Evolutionary conservation across 2,329 filamentous ascomycete species (phyloP).

Genomic region (Xylaria polymorpha): DNA sequence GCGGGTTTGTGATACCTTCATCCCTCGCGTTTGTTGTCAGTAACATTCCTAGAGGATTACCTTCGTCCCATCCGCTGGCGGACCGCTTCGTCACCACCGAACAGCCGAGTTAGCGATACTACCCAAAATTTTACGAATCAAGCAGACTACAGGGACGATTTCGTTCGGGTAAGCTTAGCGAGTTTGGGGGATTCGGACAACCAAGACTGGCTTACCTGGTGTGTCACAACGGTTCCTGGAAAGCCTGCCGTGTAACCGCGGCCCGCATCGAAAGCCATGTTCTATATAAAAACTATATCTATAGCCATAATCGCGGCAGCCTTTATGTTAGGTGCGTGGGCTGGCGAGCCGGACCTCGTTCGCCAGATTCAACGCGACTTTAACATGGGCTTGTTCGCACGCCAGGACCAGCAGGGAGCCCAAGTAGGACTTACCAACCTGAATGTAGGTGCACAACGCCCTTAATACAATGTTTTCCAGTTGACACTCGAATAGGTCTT

Average conservation of each 20-base stretch:
- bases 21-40: neutral
- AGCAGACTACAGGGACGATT: neutral
- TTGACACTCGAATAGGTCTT: slow-evolving; percentile 21
- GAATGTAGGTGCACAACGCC: slow-evolving; percentile 44
- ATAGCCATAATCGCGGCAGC: slow-evolving; percentile 36
- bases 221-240: neutral
- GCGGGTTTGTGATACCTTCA: neutral
- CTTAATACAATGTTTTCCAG: neutral
- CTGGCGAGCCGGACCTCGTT: slow-evolving; percentile 38
- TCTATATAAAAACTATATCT: slow-evolving; percentile 20
- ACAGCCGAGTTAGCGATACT: neutral
- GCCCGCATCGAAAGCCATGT: slow-evolving; percentile 8
- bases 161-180: neutral
- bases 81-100: neutral
- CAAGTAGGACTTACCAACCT: slow-evolving; percentile 49
- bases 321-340: slow-evolving; percentile 36
- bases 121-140: neutral
- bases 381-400: slow-evolving; percentile 51
- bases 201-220: neutral
- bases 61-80: slow-evolving; percentile 6
- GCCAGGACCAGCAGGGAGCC: slow-evolving; percentile 48
- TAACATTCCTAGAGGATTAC: neutral
- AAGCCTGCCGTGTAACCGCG: neutral
- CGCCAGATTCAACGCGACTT: slow-evolving; percentile 53
- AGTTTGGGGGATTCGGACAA: neutral